phyloP scores from a whole-genome alignment of 2,329 filamentous ascomycete species.

The Claviceps arundinis region DNA sequence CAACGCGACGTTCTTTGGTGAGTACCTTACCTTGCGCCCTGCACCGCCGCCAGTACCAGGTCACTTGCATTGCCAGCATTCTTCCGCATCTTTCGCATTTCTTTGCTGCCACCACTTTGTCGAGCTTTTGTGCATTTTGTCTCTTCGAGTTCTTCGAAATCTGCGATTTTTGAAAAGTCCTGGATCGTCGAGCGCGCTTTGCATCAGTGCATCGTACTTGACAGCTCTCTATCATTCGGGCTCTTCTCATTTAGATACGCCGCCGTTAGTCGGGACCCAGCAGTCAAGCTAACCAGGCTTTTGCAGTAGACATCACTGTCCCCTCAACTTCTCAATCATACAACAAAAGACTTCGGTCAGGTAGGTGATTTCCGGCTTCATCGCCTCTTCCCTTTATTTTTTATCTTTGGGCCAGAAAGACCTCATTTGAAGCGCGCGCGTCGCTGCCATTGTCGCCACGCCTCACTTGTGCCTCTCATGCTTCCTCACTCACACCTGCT shows the following conservation, averaged over 20 bases:
- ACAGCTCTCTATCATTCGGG: background rate
- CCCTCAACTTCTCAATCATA: conserved; percentile 9
- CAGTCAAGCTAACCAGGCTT: conserved; percentile 7
- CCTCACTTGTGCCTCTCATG: conserved; percentile 8
- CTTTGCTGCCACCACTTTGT: background rate
- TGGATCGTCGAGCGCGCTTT: background rate
- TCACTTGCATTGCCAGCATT: conserved; percentile 10
- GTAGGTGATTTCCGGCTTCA: conserved; percentile 1
- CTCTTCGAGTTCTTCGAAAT: background rate
- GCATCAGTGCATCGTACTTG: conserved; percentile 8
- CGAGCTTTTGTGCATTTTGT: background rate
- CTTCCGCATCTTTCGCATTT: background rate
- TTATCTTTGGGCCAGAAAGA: background rate
- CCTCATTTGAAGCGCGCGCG: conserved; percentile 5
- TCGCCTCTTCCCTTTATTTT: background rate
- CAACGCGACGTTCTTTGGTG: conserved; percentile 25
- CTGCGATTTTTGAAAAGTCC: too few relatives aligned
- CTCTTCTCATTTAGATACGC: conserved; percentile 1
- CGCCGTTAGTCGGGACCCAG: conserved; percentile 1
- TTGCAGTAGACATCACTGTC: conserved; percentile 9
- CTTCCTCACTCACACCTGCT: conserved; percentile 1
- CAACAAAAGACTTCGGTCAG: background rate
- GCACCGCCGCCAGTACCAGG: conserved; percentile 20
- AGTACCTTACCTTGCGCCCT: conserved; percentile 32
- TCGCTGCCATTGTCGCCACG: conserved; percentile 15